Evolutionary conservation across 805 yeast genomes (phyloP).

Genomic region (Starmerella etchellsii): DNA sequence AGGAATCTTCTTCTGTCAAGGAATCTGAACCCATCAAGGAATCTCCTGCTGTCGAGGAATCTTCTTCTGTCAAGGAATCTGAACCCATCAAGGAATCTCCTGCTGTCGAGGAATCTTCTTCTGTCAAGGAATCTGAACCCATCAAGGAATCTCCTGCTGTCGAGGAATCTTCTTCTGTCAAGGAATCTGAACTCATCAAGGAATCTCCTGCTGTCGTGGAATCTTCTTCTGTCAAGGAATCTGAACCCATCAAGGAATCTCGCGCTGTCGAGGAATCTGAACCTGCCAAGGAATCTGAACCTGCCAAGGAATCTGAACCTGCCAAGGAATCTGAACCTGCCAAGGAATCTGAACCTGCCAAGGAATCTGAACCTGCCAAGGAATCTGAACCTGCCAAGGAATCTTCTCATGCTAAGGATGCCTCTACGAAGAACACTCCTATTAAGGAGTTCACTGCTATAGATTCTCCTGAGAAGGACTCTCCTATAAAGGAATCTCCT

Average conservation of each 20-base stretch:
- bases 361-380: not conserved
- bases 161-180: not conserved
- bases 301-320: not conserved
- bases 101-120: not conserved
- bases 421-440: not conserved
- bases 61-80: not conserved
- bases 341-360: not conserved
- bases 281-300: not conserved
- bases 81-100: not conserved
- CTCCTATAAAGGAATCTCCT: not conserved
- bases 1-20: not conserved
- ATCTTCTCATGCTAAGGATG: not conserved
- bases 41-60: too few species aligned
- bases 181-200: not conserved
- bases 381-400: too few species aligned
- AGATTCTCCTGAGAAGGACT: not conserved
- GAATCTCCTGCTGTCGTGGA: not conserved
- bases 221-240: not conserved
- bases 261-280: not conserved
- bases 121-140: not conserved
- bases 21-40: not conserved
- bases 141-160: not conserved
- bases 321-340: not conserved
- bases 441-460: not conserved
- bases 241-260: not conserved